A percentile compares a stretch with the other conserved stretches of the same genome.
These are phyloP conservation scores for Silybum marianum DNA, from an alignment of 129 eudicot genomes.

Conservation along the genomic window DNA sequence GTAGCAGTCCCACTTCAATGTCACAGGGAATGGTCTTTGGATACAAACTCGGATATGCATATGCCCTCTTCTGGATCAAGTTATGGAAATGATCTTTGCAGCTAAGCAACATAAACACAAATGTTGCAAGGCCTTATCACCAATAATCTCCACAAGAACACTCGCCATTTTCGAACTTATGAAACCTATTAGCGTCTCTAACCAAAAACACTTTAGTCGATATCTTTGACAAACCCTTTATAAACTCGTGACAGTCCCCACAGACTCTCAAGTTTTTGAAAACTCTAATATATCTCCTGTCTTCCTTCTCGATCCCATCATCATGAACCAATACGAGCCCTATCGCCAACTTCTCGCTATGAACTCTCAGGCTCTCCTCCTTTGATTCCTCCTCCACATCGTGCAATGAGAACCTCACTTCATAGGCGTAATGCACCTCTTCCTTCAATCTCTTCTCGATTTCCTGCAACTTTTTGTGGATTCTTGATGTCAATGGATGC, in stretches of 20 bases:
- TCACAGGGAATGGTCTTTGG: neutral
- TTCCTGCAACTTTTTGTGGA: slow-evolving; percentile 52
- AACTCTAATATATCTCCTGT: slow-evolving; percentile 43
- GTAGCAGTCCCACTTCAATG: neutral
- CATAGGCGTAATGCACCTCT: slow-evolving; percentile 57
- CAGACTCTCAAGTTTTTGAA: slow-evolving; percentile 74
- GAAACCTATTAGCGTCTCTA: slow-evolving; percentile 80
- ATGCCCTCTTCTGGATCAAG: neutral
- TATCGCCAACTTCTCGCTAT: slow-evolving; percentile 70
- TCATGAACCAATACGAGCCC: slow-evolving; percentile 61
- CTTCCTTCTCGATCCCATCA: slow-evolving; percentile 41
- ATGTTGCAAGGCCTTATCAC: slow-evolving; percentile 31
- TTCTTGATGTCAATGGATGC: slow-evolving; percentile 55
- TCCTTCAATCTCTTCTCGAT: slow-evolving; percentile 62
- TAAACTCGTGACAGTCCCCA: slow-evolving; percentile 80
- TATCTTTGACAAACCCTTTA: slow-evolving; percentile 67
- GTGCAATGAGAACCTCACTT: slow-evolving; percentile 58
- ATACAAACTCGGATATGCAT: slow-evolving; percentile 7
- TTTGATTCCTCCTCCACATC: slow-evolving; percentile 76
- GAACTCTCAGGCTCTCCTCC: slow-evolving; percentile 71
- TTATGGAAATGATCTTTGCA: neutral
- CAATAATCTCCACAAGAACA: slow-evolving; percentile 79
- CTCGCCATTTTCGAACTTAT: slow-evolving; percentile 62
- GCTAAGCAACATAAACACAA: neutral
- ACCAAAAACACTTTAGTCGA: slow-evolving; percentile 53